These are phyloP conservation scores for Fusarium pseudoanthophilum DNA, from an alignment of 2,329 filamentous ascomycete genomes.

Conservation along the genomic window DNA sequence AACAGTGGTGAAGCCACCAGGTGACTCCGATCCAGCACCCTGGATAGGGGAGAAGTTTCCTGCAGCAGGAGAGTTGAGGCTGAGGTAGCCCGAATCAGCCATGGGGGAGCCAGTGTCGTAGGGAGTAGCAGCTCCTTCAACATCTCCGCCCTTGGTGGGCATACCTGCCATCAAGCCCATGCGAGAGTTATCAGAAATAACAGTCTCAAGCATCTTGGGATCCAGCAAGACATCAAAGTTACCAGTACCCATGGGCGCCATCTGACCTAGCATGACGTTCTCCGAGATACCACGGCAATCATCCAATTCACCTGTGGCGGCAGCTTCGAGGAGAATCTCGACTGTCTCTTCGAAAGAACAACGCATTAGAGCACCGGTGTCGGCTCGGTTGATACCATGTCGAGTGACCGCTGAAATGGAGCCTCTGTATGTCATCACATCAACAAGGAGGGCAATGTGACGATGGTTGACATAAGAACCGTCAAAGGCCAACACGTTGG, in stretches of 20 bases:
- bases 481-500: constrained; percentile 94
- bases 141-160: constrained; percentile 77
- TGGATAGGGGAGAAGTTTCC: constrained; percentile 83
- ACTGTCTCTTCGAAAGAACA: constrained; percentile 99
- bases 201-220: constrained; percentile 93
- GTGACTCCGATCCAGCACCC: constrained; percentile 76
- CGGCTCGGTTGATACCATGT: constrained; percentile 97
- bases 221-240: constrained; percentile 95
- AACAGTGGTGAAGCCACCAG: constrained; percentile 71
- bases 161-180: constrained; percentile 85
- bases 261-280: constrained; percentile 97
- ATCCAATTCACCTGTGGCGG: constrained; percentile 92
- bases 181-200: constrained; percentile 90
- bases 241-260: constrained; percentile 96
- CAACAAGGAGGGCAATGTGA: constrained; percentile 92
- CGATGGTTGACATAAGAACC: constrained; percentile 99
- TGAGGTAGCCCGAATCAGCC: constrained; percentile 74
- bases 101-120: constrained; percentile 91
- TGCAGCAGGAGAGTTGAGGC: constrained; percentile 70
- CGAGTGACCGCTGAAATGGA: constrained; percentile 95
- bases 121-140: constrained; percentile 89
- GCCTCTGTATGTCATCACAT: constrained; percentile 97
- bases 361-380: constrained; percentile 98
- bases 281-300: constrained; percentile 98
- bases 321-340: constrained; percentile 96